These are phyloP conservation scores for Claviceps pazoutovae DNA, from an alignment of 2,329 filamentous ascomycete species.

Conservation along the genomic window DNA sequence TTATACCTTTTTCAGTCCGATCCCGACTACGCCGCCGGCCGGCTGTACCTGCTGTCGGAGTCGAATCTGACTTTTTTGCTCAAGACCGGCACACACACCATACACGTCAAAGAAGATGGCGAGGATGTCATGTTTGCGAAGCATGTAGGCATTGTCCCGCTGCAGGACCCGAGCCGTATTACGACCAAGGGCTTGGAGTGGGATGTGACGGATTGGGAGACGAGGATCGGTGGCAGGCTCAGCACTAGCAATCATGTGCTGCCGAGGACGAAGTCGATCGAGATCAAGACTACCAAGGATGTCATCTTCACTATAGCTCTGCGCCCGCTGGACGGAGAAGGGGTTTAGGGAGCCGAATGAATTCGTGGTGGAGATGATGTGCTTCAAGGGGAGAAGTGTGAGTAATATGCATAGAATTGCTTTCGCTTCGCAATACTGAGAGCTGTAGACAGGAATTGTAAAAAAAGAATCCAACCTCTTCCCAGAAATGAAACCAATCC, in stretches of 20 bases:
- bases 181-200: slow-evolving; percentile 73
- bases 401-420: not conserved
- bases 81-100: slow-evolving; percentile 50
- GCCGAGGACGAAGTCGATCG: slow-evolving; percentile 42
- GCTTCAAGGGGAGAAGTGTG: slow-evolving; percentile 6
- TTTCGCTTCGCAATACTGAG: too few relatives aligned
- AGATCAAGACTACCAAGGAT: slow-evolving; percentile 46
- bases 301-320: slow-evolving; percentile 67
- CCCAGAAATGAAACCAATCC: too few relatives aligned
- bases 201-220: slow-evolving; percentile 77
- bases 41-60: slow-evolving; percentile 68
- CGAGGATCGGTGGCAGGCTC: slow-evolving; percentile 55
- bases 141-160: slow-evolving; percentile 74
- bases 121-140: slow-evolving; percentile 48
- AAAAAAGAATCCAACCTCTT: too few relatives aligned
- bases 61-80: slow-evolving; percentile 73
- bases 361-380: not conserved
- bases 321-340: slow-evolving; percentile 21
- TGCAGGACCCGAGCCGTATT: slow-evolving; percentile 67
- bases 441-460: too few relatives aligned
- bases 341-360: not conserved
- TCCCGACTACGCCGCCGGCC: slow-evolving; percentile 34
- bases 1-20: slow-evolving; percentile 51
- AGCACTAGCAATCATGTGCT: slow-evolving; percentile 72
- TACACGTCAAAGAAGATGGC: slow-evolving; percentile 45